Evolutionary conservation across 257 asterid genomes (phyloP), one percentile per base, ranked within the genome.

Genomic region (Scutellaria baicalensis): DNA sequence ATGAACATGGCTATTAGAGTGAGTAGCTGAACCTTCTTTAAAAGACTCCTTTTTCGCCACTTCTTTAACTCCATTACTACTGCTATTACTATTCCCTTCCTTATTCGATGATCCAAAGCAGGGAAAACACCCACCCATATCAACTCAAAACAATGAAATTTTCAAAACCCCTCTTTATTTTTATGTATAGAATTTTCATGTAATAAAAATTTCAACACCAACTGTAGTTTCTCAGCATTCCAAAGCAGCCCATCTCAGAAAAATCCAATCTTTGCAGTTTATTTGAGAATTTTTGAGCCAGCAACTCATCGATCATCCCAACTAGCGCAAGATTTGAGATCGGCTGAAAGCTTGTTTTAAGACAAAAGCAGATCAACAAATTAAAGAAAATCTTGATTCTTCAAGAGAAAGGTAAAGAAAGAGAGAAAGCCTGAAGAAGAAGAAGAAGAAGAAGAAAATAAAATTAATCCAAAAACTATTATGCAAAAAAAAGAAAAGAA

Each of bases 81-180:
- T 70, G 27, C 58, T 61, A 48, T 48, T 60, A 20, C 52, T 60
- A 42, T 63, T 72, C 49, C 73, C 85, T 71, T 71, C 84, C 75
- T 83, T 80, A 45, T 80, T 71, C 70, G 95, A 86, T 81, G 98
- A 89, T 86, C 87, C 86, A 82, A 89, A 84, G 80, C 98, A 92
- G 39, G 96, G 88, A 60, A 89, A 85, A 83, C 96, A 89, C 81
- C 96, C 83, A 81, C 95, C 98, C 96, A 84, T 84, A 64, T 79
- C 83, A 75, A 68, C 80, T 71, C 71, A 77, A 77, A 77, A 76
- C 73, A 79, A 64, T 21, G 60, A 66, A 73, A 73, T 83, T 79
- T 74, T 79, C 79, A 71, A 38, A 55, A 69, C 60, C 77, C 51
- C 78, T 38, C 48, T 59, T 27, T 66, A 21, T 49, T 42, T 47